Conservation (phyloP, 108 stramenopile genomes). For the Aurantiochytrium sp. region DNA sequence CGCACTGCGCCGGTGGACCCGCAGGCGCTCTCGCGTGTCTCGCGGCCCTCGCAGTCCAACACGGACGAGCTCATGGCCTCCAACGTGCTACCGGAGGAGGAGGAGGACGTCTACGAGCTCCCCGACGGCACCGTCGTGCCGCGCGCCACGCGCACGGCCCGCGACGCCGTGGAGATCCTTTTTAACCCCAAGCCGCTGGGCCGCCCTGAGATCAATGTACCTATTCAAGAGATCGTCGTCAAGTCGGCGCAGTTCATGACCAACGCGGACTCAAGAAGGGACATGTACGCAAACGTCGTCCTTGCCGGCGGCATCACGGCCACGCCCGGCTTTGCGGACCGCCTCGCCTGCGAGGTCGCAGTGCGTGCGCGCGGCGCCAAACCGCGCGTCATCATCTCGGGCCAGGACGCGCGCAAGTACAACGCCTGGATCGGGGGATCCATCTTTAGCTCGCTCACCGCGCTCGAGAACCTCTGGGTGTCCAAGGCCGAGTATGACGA, state of each 20-base stretch:
- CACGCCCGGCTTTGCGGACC: neutral
- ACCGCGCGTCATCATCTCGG: neutral
- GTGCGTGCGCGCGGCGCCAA: neutral
- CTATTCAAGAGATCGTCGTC: neutral
- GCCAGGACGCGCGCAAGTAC: conserved; percentile 63
- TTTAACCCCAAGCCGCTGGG: neutral
- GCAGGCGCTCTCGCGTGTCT: neutral
- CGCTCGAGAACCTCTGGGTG: conserved; percentile 99
- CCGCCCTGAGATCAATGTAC: neutral
- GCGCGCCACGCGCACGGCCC: neutral
- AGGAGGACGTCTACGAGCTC: neutral
- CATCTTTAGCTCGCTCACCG: conserved; percentile 94
- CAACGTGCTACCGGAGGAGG: neutral
- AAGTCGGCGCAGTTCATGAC: conserved; percentile 13
- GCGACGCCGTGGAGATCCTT: neutral
- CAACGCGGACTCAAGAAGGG: neutral
- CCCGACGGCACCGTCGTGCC: neutral
- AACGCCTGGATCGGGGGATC: conserved; percentile 97
- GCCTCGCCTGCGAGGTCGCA: neutral
- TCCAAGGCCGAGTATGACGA: conserved; percentile 99
- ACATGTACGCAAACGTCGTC: neutral
- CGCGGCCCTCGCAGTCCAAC: neutral
- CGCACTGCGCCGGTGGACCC: neutral
- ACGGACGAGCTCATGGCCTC: neutral
- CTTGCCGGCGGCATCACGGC: neutral